Base-by-base conservation (phyloP, 176 grass and related monocot genomes). In the Chrysopogon serrulatus region DNA sequence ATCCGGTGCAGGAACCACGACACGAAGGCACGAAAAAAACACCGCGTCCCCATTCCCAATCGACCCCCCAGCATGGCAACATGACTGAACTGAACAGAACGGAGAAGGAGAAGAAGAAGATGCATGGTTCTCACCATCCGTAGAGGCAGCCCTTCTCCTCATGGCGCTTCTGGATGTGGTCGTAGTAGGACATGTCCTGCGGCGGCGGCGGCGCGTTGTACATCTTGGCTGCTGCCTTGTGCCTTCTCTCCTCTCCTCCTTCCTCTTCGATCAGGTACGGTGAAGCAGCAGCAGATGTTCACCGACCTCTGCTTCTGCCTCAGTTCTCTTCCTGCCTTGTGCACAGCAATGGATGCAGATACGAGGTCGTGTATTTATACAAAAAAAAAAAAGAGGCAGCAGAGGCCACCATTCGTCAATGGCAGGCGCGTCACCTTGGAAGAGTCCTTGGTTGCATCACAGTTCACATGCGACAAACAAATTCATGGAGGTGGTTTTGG, bases 91-190 rank as follows among this genome's bases (percentile, higher is more conserved):
- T 4, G 24, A 14, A 47, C 36, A 45, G 14, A 16, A 47, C 1
- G 24, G 13, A 30, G 18, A 45, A 4, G 15, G 21, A 15, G 45
- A 15, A 31, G 19, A 1, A 23, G 4, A n/a, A n/a, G n/a, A n/a
- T n/a, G n/a, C n/a, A 35, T 35, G 24, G 11, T 23, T 32, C 40
- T 88, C 49, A 90, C 92, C 92, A 92, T 14, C 40, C 90, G 6
- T 94, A 94, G 81, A 92, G 56, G 77, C 90, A 94, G 62, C 92
- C 92, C 83, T 92, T 95, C 67, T 92, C 90, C 27, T 85, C 11
- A 17, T 87, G 81, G n/a, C 92, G 90, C 78, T 73, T 92, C 59
- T 77, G 28, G 73, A 69, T 73, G 76, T 95, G 92, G 4, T 63
- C 92, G 8, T 89, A 73, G 81, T 92, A 95, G 26, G 86, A 87